phyloP scores from a whole-genome alignment of 495 filamentous ascomycete genomes.

The Hypoxylon cercidicola region DNA sequence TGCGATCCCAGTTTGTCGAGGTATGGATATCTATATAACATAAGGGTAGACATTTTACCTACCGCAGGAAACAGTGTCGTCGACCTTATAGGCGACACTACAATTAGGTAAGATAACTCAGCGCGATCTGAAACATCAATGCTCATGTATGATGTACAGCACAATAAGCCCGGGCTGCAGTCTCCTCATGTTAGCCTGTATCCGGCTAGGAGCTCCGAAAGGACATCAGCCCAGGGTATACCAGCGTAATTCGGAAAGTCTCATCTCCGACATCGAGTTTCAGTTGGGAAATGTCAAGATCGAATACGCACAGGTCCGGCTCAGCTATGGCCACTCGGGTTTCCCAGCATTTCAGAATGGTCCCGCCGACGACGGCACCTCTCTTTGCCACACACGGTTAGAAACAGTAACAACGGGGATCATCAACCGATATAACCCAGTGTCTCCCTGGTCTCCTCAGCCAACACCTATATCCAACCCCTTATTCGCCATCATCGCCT shows the following conservation, averaged over 20 bases:
- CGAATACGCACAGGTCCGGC: constrained; percentile 56
- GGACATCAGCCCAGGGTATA: constrained; percentile 26
- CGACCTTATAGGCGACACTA: constrained; percentile 49
- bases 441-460: constrained; percentile 53
- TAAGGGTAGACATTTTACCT: constrained; percentile 51
- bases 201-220: constrained; percentile 39
- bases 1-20: constrained; percentile 26
- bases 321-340: constrained; percentile 61
- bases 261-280: constrained; percentile 62
- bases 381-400: constrained; percentile 49
- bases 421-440: constrained; percentile 54
- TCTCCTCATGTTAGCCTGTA: constrained; percentile 52
- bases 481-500: constrained; percentile 55
- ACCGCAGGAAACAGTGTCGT: constrained; percentile 45
- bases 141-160: constrained; percentile 31
- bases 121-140: not conserved
- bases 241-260: constrained; percentile 54
- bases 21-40: constrained; percentile 57
- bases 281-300: constrained; percentile 54
- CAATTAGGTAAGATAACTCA: constrained; percentile 14
- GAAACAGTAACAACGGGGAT: constrained; percentile 55
- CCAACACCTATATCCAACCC: constrained; percentile 45
- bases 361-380: constrained; percentile 31
- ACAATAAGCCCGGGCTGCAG: constrained; percentile 51
- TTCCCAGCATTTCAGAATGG: constrained; percentile 46